These are phyloP conservation scores for Polymyxa betae DNA, from an alignment of 208 protist species.

Conservation along the genomic window DNA sequence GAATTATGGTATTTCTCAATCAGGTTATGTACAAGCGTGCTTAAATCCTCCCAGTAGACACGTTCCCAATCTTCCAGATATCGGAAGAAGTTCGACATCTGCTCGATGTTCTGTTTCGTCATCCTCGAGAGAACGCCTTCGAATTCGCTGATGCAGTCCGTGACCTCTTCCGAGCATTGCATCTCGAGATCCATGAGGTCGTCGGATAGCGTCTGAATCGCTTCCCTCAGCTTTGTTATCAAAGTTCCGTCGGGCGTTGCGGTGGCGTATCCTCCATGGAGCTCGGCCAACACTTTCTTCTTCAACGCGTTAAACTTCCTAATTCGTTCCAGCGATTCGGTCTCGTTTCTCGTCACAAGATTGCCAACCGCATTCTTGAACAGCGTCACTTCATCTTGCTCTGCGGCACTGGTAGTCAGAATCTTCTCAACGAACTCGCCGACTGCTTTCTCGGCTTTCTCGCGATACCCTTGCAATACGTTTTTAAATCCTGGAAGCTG, in stretches of 20 bases:
- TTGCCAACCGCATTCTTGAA: background rate
- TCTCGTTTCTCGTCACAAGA: background rate
- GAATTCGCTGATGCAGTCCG: conserved; percentile 37
- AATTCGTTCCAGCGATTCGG: conserved; percentile 16
- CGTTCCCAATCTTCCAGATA: conserved; percentile 17
- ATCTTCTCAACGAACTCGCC: conserved; percentile 53
- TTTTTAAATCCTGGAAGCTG: conserved; percentile 45
- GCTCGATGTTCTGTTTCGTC: conserved; percentile 45
- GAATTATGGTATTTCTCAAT: conserved; percentile 38
- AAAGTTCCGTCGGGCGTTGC: background rate
- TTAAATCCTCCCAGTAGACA: conserved; percentile 37
- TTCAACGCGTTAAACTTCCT: background rate
- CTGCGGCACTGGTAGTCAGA: background rate
- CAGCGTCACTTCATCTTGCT: conserved; percentile 18
- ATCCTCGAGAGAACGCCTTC: conserved; percentile 8
- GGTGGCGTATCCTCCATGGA: background rate
- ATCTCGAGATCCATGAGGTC: conserved; percentile 46
- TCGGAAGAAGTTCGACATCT: conserved; percentile 49
- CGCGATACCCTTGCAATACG: conserved; percentile 1
- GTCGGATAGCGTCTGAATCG: conserved; percentile 11
- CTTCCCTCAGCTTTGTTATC: background rate
- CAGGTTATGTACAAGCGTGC: conserved; percentile 15
- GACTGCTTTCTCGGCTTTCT: conserved; percentile 37
- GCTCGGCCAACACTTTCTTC: conserved; percentile 1
- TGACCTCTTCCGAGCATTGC: conserved; percentile 11